Evolutionary conservation across 1,284 basidiomycete species (phyloP), one percentile per base, ranked within the genome.

Genomic region (Cystobasidiaceae sp.): DNA sequence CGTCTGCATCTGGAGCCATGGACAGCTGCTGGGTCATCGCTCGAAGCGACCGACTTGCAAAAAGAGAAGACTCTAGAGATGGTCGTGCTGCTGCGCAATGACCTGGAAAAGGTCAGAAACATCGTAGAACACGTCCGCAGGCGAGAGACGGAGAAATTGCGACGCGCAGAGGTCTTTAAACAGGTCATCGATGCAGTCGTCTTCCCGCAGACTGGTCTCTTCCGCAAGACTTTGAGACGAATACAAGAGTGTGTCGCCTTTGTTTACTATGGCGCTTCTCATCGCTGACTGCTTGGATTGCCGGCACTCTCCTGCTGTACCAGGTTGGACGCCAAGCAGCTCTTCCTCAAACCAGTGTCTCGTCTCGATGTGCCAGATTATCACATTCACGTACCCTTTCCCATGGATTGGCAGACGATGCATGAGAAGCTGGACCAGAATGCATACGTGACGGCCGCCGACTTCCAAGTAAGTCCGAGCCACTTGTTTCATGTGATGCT

Each of bases 1-100:
- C 78, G 96, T 52, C 77, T 99, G 57, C 93, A 99, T 78, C 80
- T 98, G 32, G 94, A 82, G 80, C 96, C 94, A 0, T 98, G 94
- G 96, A 96, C 94, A 0, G 89, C 91, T 0, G 83, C 84, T 19
- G 82, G 82, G 0, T 80, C 41, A 0, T 27, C 81, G 0, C 85
- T 84, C 70, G 78, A 84, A 43, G 82, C 89, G 72, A 88, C 84
- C 1, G 89, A 92, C 33, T 88, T 90, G 68, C 90, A 97, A 69
- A 90, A 89, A 77, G 78, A 81, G 3, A 83, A 86, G 78, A 93
- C 93, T 74, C 83, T 97, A n/a, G 84, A 87, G 76, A 76, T 93
- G 66, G 82, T 83, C 67, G 81, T 80, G n/a, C 77, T 66, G 3
- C 55, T 97, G 3, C 82, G 86, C 21, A 81, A 82, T 32, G 92